Base-by-base conservation (phyloP, 192 early-diverging fungal genomes). In the Dispira simplex region DNA sequence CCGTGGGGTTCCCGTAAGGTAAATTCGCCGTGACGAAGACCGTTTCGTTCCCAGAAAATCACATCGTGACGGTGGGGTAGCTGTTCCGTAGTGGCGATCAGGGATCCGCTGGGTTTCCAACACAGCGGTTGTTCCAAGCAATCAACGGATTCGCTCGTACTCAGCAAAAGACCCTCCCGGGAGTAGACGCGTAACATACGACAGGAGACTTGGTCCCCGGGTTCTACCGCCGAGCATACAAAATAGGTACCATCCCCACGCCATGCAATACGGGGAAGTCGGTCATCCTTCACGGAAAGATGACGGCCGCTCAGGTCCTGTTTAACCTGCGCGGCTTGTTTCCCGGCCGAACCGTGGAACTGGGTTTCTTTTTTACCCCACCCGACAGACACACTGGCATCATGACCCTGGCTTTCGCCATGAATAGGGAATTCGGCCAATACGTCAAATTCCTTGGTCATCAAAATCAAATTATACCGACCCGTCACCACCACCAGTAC, bases 311-410 rank as follows among this genome's bases (percentile, higher is more conserved):
- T 68, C 14, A 64, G 63, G 58, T 71, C 73, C 8, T 67, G 64
- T 62, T 76, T 80, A 67, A 71, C 68, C 63, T 77, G 72, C 2
- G 88, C 85, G 14, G 86, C 88, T 25, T 74, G 63, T 69, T 95
- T 92, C 60, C 89, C 92, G 54, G 76, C 86, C 20, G 85, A 82
- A 52, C 96, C 96, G 67, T 96, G 93, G 70, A 97, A 99, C 68
- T 99, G 96, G 12, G 96, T 99, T 70, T 95, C 94, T 59, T 89
- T 91, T 47, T 81, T 85, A 65, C 96, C 96, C 96, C 96, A 99
- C 46, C 96, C 96, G n/a, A 99, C 79, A 23, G 77, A 82, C 12
- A 93, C 85, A 13, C 76, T 81, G 20, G 62, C 75, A 73, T 82
- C 90, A 73, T 91, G 84, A 11, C 84, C 89, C 18, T 77, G 60